These are phyloP conservation scores for Colletotrichum zoysiae DNA, from an alignment of 2,329 filamentous ascomycete species.

Conservation along the genomic window DNA sequence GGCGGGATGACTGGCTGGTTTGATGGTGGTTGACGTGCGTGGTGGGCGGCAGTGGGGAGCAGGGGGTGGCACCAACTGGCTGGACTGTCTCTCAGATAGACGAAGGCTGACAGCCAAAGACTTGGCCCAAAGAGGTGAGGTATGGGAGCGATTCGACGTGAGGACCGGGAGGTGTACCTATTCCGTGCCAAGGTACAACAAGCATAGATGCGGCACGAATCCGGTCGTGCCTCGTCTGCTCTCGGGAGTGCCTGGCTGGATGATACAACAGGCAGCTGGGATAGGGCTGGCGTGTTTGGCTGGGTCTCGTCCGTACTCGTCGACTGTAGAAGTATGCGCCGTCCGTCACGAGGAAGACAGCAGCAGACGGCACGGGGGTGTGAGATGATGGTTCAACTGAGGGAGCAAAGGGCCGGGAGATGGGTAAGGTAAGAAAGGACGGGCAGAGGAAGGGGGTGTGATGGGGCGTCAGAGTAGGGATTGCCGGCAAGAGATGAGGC, in stretches of 20 bases:
- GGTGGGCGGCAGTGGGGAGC: constrained; percentile 38
- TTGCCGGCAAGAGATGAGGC: constrained; percentile 26
- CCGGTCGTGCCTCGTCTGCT: constrained; percentile 17
- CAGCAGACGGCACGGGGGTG: constrained; percentile 33
- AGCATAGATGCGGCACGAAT: constrained; percentile 32
- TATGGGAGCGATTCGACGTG: constrained; percentile 23
- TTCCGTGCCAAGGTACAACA: constrained; percentile 38
- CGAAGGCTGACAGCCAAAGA: constrained; percentile 24
- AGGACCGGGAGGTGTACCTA: constrained; percentile 11
- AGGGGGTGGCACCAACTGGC: constrained; percentile 37
- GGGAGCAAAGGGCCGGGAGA: constrained; percentile 14
- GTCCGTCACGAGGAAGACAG: constrained; percentile 3
- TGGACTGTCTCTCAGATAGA: constrained; percentile 37
- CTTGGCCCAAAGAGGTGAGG: constrained; percentile 16
- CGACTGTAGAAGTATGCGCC: background rate
- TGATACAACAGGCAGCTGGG: constrained; percentile 18
- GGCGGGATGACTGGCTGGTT: constrained; percentile 34
- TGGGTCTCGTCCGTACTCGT: constrained; percentile 35
- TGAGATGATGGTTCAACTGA: constrained; percentile 21
- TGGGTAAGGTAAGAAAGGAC: constrained; percentile 36
- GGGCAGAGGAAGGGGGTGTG: constrained; percentile 9
- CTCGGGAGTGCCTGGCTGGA: constrained; percentile 24
- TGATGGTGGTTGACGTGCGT: constrained; percentile 39
- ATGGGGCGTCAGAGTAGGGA: constrained; percentile 22
- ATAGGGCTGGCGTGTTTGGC: constrained; percentile 35